Base-by-base conservation (phyloP, 768 basidiomycete species). In the Russula emetica region DNA sequence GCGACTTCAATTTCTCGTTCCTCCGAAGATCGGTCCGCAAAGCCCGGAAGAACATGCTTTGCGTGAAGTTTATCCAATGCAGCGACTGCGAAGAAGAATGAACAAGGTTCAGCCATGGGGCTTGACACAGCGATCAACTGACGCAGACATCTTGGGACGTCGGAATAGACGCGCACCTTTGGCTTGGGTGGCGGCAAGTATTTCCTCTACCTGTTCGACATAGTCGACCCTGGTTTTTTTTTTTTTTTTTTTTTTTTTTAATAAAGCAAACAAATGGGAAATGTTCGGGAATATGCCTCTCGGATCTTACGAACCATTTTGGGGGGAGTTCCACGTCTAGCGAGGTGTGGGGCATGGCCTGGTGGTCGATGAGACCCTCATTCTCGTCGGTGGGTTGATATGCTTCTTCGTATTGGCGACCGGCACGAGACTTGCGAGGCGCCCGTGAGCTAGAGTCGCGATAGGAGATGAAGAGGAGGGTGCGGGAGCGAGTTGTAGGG, bases 41-140 rank as follows among this genome's bases (percentile, higher is more conserved):
- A 99, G 0, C 95, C 96, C 68, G 97, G 97, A 7, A 99, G 83
- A 62, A 88, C 89, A 74, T 97, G 95, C 73, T 92, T 97, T 68
- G 96, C 92, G 69, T 99, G 96, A 5, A 99, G 85, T 74, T 91
- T 97, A 75, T 98, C 97, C 45, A 99, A 86, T 8, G 83, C 77
- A n/a, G 80, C 75, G 71, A 98, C 97, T 98, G 74, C 68, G 60
- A 68, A 13, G 56, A 63, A 69, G 66, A 60, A 68, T 57, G 59
- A 67, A 42, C 56, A 62, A 56, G 64, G 67, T 64, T 69, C 67
- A 63, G 52, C 58, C 52, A 61, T 55, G 61, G 44, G 63, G 54
- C 61, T 50, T 50, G 62, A 63, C 55, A 56, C 69, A 51, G 58
- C 55, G 55, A 56, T 60, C 59, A 58, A 67, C 57, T 63, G 64